Evolutionary conservation across 2,329 filamentous ascomycete species (phyloP).

Genomic region (Phyllosticta paracitricarpa): DNA sequence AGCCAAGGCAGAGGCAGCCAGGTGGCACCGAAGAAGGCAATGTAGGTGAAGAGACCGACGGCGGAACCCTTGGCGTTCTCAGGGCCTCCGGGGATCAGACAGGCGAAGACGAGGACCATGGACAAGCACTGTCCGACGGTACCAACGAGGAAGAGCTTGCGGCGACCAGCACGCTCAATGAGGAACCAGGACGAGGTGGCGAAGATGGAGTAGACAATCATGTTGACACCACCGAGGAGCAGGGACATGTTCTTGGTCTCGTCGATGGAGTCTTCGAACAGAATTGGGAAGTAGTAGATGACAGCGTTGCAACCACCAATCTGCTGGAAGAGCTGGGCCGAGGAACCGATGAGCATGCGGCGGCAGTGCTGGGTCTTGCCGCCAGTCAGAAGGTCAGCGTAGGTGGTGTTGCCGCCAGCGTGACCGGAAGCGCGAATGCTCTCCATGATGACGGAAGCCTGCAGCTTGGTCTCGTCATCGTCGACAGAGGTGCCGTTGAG

Average conservation of each 20-base stretch:
- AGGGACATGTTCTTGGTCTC: slow-evolving; percentile 31
- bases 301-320: slow-evolving; percentile 43
- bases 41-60: slow-evolving; percentile 59
- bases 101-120: slow-evolving; percentile 39
- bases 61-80: slow-evolving; percentile 38
- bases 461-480: slow-evolving; percentile 46
- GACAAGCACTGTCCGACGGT: slow-evolving; percentile 44
- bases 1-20: slow-evolving; percentile 55
- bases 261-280: slow-evolving; percentile 43
- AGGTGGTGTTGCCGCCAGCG: slow-evolving; percentile 30
- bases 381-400: slow-evolving; percentile 48
- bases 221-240: slow-evolving; percentile 40
- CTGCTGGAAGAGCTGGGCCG: slow-evolving; percentile 52
- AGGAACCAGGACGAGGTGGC: slow-evolving; percentile 52
- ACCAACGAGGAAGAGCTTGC: slow-evolving; percentile 33
- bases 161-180: slow-evolving; percentile 50
- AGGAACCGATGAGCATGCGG: slow-evolving; percentile 51
- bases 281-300: slow-evolving; percentile 35
- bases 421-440: slow-evolving; percentile 32
- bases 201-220: slow-evolving; percentile 47
- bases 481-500: slow-evolving; percentile 40
- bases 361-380: slow-evolving; percentile 58
- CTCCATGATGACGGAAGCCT: slow-evolving; percentile 60
- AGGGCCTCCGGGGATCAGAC: slow-evolving; percentile 27
- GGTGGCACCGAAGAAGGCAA: slow-evolving; percentile 57